Evolutionary conservation across 441 rosid species (phyloP), one percentile per base, ranked within the genome.

Genomic region (Bruguiera hainesii): DNA sequence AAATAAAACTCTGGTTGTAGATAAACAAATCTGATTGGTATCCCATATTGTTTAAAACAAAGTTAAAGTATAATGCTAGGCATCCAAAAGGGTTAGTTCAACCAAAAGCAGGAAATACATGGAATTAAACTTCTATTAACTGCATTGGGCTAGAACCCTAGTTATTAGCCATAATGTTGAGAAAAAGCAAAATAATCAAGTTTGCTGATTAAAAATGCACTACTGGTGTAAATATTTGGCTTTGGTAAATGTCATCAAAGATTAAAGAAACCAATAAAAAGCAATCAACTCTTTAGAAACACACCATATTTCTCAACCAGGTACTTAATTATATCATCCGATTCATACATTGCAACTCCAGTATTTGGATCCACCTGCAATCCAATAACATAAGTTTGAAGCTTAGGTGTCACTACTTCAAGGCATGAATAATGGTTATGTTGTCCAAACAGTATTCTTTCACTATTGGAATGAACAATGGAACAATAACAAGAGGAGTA

Each of bases 341-440:
- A 93, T 81, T 93, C 98, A 66, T 93, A 93, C 93, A 93, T 91
- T 55, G 97, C 78, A 74, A 84, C 86, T 66, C 96, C 97, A 20
- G 96, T 87, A 76, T 93, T 93, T 56, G 97, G 98, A 84, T 93
- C 98, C 55, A 93, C 93, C 96, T 93, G 87, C 76, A 80, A 35
- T 65, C 48, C 64, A 71, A 29, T 68, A 75, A 70, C 46, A 59
- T 65, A 61, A 8, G 20, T 61, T 21, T 29, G 57, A 76, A 64
- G 48, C 73, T 21, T 61, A 67, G 48, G 26, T 66, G 48, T 48
- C 48, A 42, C 48, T 42, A 42, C 48, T 55, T 23, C 58, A 23
- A 55, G 58, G 30, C 28, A 42, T 53, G 16, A 1, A 20, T 23
- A 3, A 55, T 55, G 15, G 15, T 10, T 55, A 10, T 55, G 46